Evolutionary conservation across 805 yeast species (phyloP).

Genomic region (Lipomyces anomalus): DNA sequence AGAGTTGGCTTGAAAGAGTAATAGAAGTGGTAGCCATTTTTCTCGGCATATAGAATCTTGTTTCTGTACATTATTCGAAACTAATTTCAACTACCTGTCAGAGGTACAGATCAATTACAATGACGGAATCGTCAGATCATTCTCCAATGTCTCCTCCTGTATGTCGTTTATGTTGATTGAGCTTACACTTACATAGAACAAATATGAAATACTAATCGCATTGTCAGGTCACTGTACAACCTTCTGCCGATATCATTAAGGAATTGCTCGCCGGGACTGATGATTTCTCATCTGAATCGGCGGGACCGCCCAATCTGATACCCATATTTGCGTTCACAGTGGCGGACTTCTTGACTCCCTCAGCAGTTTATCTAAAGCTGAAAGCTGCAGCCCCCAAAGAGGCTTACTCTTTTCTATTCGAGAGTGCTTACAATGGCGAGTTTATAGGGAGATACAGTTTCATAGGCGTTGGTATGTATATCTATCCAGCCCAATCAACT

Average conservation of each 20-base stretch:
- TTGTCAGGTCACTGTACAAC: slow-evolving; percentile 1
- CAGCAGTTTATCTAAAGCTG: slow-evolving; percentile 79
- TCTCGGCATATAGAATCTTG: no score
- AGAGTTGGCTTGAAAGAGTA: no score
- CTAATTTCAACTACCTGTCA: no score
- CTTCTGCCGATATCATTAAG: not conserved
- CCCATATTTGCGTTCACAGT: slow-evolving; percentile 73
- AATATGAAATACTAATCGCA: not conserved
- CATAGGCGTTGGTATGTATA: slow-evolving; percentile 74
- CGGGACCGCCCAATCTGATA: no score
- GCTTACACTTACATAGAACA: no score
- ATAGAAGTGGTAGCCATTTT: no score
- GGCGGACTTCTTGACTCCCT: slow-evolving; percentile 80
- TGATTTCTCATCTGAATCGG: not conserved
- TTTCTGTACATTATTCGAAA: no score
- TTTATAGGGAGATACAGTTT: slow-evolving; percentile 85
- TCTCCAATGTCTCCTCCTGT: no score
- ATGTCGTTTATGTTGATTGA: no score
- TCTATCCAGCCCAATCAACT: no score
- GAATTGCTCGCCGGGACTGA: not conserved
- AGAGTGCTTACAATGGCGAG: slow-evolving; percentile 85
- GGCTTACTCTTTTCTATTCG: slow-evolving; percentile 72
- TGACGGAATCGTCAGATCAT: no score
- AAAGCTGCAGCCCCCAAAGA: slow-evolving; percentile 54
- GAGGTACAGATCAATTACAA: no score